A percentile compares a stretch with the other conserved stretches of the same genome.
Conservation (phyloP, 805 yeast species). For the Candida sithepensis region DNA sequence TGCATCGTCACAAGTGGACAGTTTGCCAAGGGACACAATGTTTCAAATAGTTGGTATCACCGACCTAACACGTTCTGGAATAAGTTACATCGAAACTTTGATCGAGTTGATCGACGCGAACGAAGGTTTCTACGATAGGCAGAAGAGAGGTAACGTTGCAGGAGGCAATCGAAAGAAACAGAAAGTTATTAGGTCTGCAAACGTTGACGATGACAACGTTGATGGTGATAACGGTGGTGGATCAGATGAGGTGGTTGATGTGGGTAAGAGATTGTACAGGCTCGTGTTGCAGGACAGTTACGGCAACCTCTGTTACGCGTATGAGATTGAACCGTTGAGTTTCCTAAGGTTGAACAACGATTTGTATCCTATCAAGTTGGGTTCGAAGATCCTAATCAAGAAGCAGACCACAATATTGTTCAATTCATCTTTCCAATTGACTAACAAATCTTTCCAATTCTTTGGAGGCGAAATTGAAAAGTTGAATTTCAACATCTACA, state of each 20-base stretch:
- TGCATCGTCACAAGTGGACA: neutral
- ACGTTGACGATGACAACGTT: constrained; percentile 40
- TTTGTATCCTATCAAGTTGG: constrained; percentile 43
- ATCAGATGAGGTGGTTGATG: constrained; percentile 3
- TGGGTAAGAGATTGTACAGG: constrained; percentile 37
- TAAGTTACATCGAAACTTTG: constrained; percentile 55
- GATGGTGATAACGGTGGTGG: constrained; percentile 20
- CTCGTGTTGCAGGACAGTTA: constrained; percentile 52
- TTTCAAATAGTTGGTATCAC: constrained; percentile 57
- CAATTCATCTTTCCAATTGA: constrained; percentile 41
- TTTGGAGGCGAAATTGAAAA: constrained; percentile 29
- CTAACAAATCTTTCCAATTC: constrained; percentile 17
- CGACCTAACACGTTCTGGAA: constrained; percentile 48
- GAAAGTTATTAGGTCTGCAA: constrained; percentile 44
- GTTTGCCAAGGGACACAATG: constrained; percentile 24
- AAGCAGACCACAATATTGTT: constrained; percentile 44
- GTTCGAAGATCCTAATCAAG: constrained; percentile 53
- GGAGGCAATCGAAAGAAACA: constrained; percentile 9
- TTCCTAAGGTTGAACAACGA: constrained; percentile 36
- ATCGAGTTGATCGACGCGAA: constrained; percentile 50
- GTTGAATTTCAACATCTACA: constrained; percentile 23
- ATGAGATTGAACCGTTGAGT: constrained; percentile 50
- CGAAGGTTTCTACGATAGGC: constrained; percentile 56
- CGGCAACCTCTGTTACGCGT: constrained; percentile 52
- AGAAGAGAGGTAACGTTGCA: constrained; percentile 21